Evolutionary conservation across 352 stramenopile genomes (phyloP), one percentile per base, ranked within the genome.

Genomic region (Phytophthora palmivora): DNA sequence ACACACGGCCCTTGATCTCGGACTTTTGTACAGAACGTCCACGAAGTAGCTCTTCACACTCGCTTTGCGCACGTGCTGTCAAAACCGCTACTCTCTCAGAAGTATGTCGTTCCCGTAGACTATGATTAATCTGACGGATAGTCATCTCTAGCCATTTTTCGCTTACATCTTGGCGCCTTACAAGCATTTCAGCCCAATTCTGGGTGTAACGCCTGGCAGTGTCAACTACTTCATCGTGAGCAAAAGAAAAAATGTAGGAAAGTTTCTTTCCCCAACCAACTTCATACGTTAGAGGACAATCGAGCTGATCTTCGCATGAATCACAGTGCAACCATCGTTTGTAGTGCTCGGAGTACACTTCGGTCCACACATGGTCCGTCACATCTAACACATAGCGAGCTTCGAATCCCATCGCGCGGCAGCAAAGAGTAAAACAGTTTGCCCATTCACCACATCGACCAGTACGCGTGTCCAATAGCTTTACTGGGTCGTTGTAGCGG

Each of bases 291-390:
- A 96, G 81, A 10, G 94, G 90, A 57, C 84, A 80, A 62, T 98
- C 91, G 24, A 98, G 86, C 44, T 98, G 78, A 26, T 96, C 81
- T 80, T 98, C 96, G 67, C 96, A 98, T 2, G 84, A 84, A 76
- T 98, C 96, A 28, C 87, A 96, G 72, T 98, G 94, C n/a, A 98
- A 64, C 94, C 94, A 98, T 47, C 88, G 72, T 54, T 91, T 81
- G 42, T 66, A 74, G 36, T 89, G 67, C 8, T 87, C 60, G 11
- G 78, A 91, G 64, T 92, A 97, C 14, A 98, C 89, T 75, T 98
- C 96, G 9, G 84, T 96, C 96, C 96, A 98, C 7, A 98, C 92
- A 59, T 98, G 96, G 61, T 98, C 96, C 0, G 94, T 98, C 18
- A 97, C 88, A 74, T 98, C 96, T 6, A 97, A 63, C 6, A 98